Base-by-base conservation (phyloP, 345 rosid species). In the Abelmoschus esculentus region DNA sequence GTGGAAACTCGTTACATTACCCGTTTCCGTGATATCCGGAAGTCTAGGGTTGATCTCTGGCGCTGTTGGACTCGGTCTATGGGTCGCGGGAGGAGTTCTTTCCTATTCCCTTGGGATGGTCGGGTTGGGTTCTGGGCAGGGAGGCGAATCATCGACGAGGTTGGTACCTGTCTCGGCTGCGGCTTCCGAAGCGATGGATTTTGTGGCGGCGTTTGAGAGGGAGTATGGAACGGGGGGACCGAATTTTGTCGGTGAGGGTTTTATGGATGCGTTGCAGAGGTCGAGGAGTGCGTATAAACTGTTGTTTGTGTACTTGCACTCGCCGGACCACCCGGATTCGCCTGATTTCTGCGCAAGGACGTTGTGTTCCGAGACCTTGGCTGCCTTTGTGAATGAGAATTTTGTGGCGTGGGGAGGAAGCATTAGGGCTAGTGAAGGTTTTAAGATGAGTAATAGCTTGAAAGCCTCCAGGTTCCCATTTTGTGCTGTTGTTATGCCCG, bases 361-460 rank as follows among this genome's bases (percentile, higher is more conserved):
- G 42, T 80, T 96, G 66, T 89, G 98, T 62, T 81, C 86, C 6
- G 92, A 92, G 75, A 77, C 64, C 0, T 50, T 96, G 47, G 72
- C 85, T 0, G 86, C 85, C 3, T 96, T 92, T 72, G 83, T 96
- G 68, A 96, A 92, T 66, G 95, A 90, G 88, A 96, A 96, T 72
- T 96, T 96, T 55, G 92, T 96, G 6, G 70, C 89, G 1, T 92
- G 99, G 98, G 99, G 99, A 17, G 98, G 98, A 40, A 92, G 89
- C 70, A 89, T 96, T 73, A 84, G 97, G 67, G 87, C 88, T 62
- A 96, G 97, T 65, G 99, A 96, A 82, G 99, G 99, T 28, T 96
- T 96, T 82, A 96, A 96, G 84, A 96, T 96, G 98, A 92, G 99
- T 69, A 89, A 87, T 71, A 92, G 98, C 83, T 89, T 92, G 88